A percentile compares a stretch with the other conserved stretches of the same genome.
These are phyloP conservation scores for Puccinia horiana DNA, from an alignment of 1,284 basidiomycete species.

Conservation along the genomic window DNA sequence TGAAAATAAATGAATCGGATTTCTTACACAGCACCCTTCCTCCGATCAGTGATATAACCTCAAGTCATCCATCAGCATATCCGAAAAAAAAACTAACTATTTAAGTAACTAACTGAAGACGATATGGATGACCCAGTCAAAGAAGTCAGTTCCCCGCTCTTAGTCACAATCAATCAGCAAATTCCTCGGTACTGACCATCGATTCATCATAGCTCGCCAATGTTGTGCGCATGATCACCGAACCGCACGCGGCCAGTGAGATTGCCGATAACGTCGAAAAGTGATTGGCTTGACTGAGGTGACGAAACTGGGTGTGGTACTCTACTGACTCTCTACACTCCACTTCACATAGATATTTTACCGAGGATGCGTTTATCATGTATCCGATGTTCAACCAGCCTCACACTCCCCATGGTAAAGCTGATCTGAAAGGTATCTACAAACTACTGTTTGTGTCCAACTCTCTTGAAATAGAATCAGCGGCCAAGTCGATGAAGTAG, in stretches of 20 bases:
- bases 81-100: neutral
- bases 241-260: slow-evolving; percentile 27
- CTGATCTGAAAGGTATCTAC: slow-evolving; percentile 39
- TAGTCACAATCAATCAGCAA: neutral
- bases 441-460: slow-evolving; percentile 26
- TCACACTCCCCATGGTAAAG: slow-evolving; percentile 11
- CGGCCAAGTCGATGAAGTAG: too few species aligned
- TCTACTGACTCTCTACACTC: neutral
- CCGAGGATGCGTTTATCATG: slow-evolving; percentile 36
- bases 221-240: slow-evolving; percentile 28
- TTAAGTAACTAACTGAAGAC: too few species aligned
- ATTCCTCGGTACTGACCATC: neutral
- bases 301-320: neutral
- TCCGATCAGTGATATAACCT: too few species aligned
- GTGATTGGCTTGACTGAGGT: neutral
- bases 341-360: slow-evolving; percentile 32
- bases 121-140: slow-evolving; percentile 46
- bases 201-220: slow-evolving; percentile 10
- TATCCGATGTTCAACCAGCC: slow-evolving; percentile 43
- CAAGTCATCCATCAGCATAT: neutral
- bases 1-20: too few species aligned
- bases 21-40: neutral
- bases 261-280: slow-evolving; percentile 32
- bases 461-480: neutral
- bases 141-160: neutral